Evolutionary conservation across 352 stramenopile genomes (phyloP), one percentile per base, ranked within the genome.

Genomic region (Phytophthora meadii): DNA sequence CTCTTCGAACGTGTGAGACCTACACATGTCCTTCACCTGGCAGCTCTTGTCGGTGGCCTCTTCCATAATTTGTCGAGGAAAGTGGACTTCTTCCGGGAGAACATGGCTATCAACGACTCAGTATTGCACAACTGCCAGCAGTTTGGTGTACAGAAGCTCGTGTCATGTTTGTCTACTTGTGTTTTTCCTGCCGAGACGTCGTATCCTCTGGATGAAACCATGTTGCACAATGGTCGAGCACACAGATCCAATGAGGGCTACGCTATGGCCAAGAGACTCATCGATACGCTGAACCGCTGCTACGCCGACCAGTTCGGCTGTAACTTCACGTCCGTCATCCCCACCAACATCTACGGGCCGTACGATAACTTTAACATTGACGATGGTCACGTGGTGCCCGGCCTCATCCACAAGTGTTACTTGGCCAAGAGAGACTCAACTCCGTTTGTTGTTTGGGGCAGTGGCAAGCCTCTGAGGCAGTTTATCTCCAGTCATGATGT

Each of bases 41-140:
- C 98, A 10, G 98, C 98, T 2, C 97, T 97, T 58, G 95, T 99
- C 6, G 91, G 91, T 30, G 91, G 91, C 3, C 72, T 97, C 4
- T 97, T 91, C 61, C 80, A 69, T 30, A 97, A 97, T 50, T 47
- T 97, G 53, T 70, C 69, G 19, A 71, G 87, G 54, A 94, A 98
- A 68, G 96, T 99, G n/a, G 97, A 99, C 70, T 99, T 99, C 68
- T 99, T 98, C 77, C 89, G 97, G 36, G 93, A 99, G 65, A 99
- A 99, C 78, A 97, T 98, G 70, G 81, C 98, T 39, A 99, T 99
- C 61, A 99, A 99, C 74, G 97, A 99, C 84, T 98, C 98, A 48
- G 96, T 99, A 45, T 97, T 99, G 84, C 94, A 98, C 68, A 97
- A 89, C 79, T 98, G 93, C 66, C 83, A 96, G 45, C 65, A 82